Evolutionary conservation across 192 early-diverging fungal genomes (phyloP), one percentile per base, ranked within the genome.

Genomic region (Coemansia sp.): DNA sequence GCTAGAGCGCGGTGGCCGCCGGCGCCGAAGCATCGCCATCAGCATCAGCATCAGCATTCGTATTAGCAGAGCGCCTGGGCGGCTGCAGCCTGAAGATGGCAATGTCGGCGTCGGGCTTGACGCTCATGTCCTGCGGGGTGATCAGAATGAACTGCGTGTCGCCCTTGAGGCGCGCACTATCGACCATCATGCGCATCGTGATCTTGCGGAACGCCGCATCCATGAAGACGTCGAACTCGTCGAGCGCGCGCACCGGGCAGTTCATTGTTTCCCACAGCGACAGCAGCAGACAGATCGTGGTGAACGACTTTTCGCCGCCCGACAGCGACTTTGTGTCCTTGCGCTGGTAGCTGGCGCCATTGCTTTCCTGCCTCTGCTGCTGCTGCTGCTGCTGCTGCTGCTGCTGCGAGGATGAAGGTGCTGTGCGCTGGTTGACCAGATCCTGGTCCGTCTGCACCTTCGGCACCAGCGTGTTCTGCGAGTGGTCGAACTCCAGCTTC

Each of bases 161-260:
- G 52, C 69, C 77, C 22, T 84, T 84, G 7, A 86, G 84, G 51
- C 89, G 84, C 9, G 97, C 97, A 15, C 90, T 85, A 54, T 88
- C 89, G 65, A 97, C 89, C 87, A 99, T 89, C 88, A 95, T 88
- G 45, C 85, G 71, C 93, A 97, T 97, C 41, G 87, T 90, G 63
- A 90, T 88, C 36, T 82, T 73, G 6, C 98, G 88, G 75, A 98
- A 98, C n/a, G 97, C 95, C 5, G 94, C 93, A 76, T 99, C 98
- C 95, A 96, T 97, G 69, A 95, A 99, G 21, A 99, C 96, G 74
- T 98, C 98, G 87, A 97, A 99, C 86, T 99, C 98, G 72, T 99
- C 98, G 70, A 99, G 80, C 21, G 91, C 91, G n/a, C 96, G 87
- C 57, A 99, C 91, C 8, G 96, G 93, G 47, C 91, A 90, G 32